Conservation (phyloP, 345 rosid genomes). For the Populus deltoides region DNA sequence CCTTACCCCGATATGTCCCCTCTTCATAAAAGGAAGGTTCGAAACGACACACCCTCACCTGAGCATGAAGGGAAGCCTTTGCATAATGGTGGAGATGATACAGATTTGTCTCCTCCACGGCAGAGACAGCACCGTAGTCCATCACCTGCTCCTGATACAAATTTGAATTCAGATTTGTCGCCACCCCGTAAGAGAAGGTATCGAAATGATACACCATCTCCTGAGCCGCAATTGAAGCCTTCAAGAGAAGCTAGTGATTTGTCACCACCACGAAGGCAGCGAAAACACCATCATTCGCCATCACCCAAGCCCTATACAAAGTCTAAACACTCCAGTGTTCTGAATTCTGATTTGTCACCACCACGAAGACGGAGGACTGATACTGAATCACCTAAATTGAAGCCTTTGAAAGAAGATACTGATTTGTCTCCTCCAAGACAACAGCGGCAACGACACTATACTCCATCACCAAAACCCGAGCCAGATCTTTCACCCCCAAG, state of each 20-base stretch:
- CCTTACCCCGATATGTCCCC: conserved; percentile 58
- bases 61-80: conserved; percentile 6
- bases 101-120: conserved; percentile 22
- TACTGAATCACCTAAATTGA: conserved; percentile 29
- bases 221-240: conserved; percentile 26
- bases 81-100: background rate
- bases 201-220: conserved; percentile 61
- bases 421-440: conserved; percentile 50
- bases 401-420: conserved; percentile 19
- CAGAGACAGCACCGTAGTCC: background rate
- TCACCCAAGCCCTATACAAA: conserved; percentile 28
- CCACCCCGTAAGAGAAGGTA: conserved; percentile 36
- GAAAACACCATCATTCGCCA: conserved; percentile 38
- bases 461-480: conserved; percentile 34
- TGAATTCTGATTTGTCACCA: conserved; percentile 31
- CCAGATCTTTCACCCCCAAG: conserved; percentile 59
- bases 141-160: conserved; percentile 1
- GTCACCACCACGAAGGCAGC: conserved; percentile 44
- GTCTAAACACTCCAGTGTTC: background rate
- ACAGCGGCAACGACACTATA: conserved; percentile 21
- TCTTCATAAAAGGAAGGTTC: conserved; percentile 27
- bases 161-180: conserved; percentile 11
- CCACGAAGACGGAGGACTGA: conserved; percentile 37
- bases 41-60: conserved; percentile 26
- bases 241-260: conserved; percentile 44